A percentile compares a stretch with the other conserved stretches of the same genome.
phyloP scores from a whole-genome alignment of 2,329 filamentous ascomycete species.

The Cladophialophora exuberans region DNA sequence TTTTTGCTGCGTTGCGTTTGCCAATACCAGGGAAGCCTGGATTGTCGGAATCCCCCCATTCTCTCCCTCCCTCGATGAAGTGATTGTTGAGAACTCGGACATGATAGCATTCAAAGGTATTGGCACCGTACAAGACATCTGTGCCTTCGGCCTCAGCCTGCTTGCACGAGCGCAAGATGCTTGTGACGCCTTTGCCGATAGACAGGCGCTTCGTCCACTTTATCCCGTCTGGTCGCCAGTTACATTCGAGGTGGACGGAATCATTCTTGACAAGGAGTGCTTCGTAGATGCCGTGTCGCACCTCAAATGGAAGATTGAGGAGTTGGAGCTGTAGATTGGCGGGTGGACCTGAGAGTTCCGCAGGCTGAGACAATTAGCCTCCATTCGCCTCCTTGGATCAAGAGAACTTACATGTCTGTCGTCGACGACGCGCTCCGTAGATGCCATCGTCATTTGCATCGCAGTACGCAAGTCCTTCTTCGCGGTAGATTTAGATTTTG shows the following conservation, averaged over 20 bases:
- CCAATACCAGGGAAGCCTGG: neutral
- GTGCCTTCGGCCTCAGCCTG: neutral
- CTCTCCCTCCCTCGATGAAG: neutral
- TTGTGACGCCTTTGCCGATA: neutral
- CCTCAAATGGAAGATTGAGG: neutral
- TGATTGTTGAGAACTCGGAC: neutral
- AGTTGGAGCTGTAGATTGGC: neutral
- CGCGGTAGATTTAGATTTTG: too few species aligned
- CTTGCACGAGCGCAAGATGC: neutral
- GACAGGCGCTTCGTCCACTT: neutral
- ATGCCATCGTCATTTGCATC: neutral
- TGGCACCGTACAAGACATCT: slow-evolving; percentile 4
- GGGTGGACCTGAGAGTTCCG: neutral
- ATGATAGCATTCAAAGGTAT: slow-evolving; percentile 4
- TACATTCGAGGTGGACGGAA: neutral
- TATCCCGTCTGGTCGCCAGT: neutral
- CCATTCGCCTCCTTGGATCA: neutral
- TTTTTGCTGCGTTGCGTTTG: neutral
- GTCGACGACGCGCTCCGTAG: neutral
- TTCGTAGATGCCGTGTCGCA: neutral
- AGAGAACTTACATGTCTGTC: neutral
- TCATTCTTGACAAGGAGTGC: neutral
- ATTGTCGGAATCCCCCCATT: neutral
- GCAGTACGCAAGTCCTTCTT: too few species aligned
- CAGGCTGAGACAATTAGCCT: neutral